phyloP scores from a whole-genome alignment of 441 rosid species.

The Theobroma grandiflorum region DNA sequence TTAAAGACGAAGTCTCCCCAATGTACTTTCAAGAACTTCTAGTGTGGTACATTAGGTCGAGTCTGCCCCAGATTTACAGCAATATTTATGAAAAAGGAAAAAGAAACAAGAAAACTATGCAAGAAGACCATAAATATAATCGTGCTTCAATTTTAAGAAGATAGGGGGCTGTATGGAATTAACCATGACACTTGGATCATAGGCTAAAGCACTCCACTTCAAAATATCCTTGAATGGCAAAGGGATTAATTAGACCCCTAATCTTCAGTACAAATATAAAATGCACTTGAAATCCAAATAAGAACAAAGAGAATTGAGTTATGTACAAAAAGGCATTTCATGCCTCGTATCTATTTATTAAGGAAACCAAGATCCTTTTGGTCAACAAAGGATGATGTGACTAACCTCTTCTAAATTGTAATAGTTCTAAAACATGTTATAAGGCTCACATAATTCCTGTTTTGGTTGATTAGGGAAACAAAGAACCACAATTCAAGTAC shows the following conservation, averaged over 20 bases:
- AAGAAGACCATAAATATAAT: conserved; percentile 1
- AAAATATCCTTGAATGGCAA: background rate
- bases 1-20: background rate
- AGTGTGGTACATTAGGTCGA: background rate
- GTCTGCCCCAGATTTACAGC: background rate
- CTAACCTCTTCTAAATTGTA: conserved; percentile 1
- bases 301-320: background rate
- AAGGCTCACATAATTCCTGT: no score
- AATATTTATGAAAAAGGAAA: background rate
- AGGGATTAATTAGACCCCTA: background rate
- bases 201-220: conserved; percentile 11
- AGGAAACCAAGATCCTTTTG: background rate
- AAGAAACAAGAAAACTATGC: background rate
- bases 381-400: background rate
- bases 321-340: background rate
- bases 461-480: conserved; percentile 2
- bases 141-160: background rate
- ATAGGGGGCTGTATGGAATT: background rate
- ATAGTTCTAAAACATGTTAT: background rate
- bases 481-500: background rate
- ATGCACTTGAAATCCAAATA: background rate
- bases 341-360: background rate
- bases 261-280: background rate
- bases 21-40: conserved; percentile 1
- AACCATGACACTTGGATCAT: background rate